phyloP scores from a whole-genome alignment of 2,329 filamentous ascomycete species.

The Arthrobotrys pseudoclavata region DNA sequence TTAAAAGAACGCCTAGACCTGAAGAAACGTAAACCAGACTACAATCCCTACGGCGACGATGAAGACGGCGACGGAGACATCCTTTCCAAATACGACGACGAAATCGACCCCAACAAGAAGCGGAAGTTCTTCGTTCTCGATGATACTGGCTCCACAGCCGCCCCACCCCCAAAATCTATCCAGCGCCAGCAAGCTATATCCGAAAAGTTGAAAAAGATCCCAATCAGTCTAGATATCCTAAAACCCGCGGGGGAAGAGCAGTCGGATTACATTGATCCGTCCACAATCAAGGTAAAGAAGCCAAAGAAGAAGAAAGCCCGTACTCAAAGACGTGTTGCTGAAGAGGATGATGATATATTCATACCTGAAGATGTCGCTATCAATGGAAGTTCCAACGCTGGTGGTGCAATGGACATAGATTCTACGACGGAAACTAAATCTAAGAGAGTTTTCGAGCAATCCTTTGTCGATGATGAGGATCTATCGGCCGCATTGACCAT shows the following conservation, averaged over 20 bases:
- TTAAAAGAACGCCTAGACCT: conserved; percentile 81
- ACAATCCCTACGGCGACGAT: conserved; percentile 83
- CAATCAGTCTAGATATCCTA: conserved; percentile 81
- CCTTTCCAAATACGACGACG: conserved; percentile 93
- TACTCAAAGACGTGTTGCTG: conserved; percentile 64
- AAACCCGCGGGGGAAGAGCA: conserved; percentile 73
- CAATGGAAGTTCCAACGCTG: conserved; percentile 61
- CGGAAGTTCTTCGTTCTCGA: conserved; percentile 88
- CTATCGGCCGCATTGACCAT: conserved; percentile 85
- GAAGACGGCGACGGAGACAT: conserved; percentile 76
- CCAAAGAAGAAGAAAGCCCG: conserved; percentile 79
- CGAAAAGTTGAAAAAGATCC: conserved; percentile 75
- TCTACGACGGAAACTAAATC: conserved; percentile 68
- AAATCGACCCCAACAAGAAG: conserved; percentile 87
- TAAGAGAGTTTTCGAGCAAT: conserved; percentile 77
- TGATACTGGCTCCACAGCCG: conserved; percentile 77
- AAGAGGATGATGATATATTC: conserved; percentile 74
- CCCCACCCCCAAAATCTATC: conserved; percentile 73
- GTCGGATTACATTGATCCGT: conserved; percentile 90
- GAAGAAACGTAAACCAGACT: conserved; percentile 90
- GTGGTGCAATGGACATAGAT: conserved; percentile 80
- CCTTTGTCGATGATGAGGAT: conserved; percentile 91
- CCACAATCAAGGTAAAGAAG: conserved; percentile 92
- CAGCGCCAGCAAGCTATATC: conserved; percentile 71
- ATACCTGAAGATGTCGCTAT: conserved; percentile 65